Evolutionary conservation across 768 basidiomycete species (phyloP).

Genomic region (Trametes gibbosa): DNA sequence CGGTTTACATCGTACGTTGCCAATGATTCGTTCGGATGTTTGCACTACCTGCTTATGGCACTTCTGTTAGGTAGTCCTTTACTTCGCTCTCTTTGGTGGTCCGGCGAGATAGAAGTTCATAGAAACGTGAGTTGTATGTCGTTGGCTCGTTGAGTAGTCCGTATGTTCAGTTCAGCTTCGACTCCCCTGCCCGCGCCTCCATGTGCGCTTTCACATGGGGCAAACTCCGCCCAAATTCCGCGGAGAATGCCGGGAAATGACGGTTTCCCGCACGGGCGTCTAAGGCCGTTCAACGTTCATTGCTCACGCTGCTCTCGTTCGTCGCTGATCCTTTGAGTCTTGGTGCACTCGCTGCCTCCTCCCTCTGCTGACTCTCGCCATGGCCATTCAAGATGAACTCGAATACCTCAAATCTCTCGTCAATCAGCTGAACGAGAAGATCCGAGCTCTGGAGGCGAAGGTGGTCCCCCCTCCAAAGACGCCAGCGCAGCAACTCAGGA

Average conservation of each 20-base stretch:
- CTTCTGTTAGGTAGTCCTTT: too few species aligned
- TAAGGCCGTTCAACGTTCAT: too few species aligned
- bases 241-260: constrained; percentile 15
- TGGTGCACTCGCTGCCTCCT: constrained; percentile 4
- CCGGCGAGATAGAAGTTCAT: too few species aligned
- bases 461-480: constrained; percentile 45
- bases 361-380: constrained; percentile 30
- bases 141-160: too few species aligned
- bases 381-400: constrained; percentile 76
- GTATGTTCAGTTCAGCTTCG: too few species aligned
- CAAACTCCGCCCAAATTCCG: constrained; percentile 13
- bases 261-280: constrained; percentile 3
- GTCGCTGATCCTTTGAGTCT: constrained; percentile 8
- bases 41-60: too few species aligned
- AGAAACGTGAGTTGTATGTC: too few species aligned
- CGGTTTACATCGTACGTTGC: too few species aligned
- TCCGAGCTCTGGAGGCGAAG: constrained; percentile 70
- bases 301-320: background rate
- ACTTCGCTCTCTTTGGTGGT: too few species aligned
- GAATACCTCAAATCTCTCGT: constrained; percentile 95
- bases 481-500: constrained; percentile 77
- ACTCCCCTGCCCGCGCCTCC: too few species aligned
- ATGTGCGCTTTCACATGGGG: background rate
- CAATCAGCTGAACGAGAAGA: constrained; percentile 87
- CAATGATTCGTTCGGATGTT: too few species aligned